Percentiles rank a stretch among this genome's conserved stretches.
Evolutionary conservation across 495 filamentous ascomycete species (phyloP).

Genomic region (Penicillium ucsense): DNA sequence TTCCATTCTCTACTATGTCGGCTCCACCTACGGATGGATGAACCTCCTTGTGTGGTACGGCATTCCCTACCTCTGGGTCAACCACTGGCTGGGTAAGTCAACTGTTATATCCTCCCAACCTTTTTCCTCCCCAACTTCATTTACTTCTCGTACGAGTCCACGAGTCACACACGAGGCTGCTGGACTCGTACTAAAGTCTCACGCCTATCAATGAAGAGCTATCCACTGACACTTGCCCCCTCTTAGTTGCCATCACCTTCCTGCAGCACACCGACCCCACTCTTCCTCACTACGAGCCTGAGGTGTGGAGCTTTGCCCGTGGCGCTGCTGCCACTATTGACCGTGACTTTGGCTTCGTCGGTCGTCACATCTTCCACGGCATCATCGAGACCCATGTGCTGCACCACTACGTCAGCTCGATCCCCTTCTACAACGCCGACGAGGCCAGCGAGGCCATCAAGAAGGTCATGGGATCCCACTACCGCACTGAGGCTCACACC

Average conservation of each 20-base stretch:
- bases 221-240: no score
- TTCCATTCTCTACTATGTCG: constrained; percentile 47
- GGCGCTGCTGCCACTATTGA: constrained; percentile 52
- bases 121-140: background rate
- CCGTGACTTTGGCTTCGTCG: constrained; percentile 52
- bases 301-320: constrained; percentile 47
- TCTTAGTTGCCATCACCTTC: constrained; percentile 48
- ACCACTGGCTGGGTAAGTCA: constrained; percentile 72
- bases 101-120: background rate
- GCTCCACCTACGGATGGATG: constrained; percentile 66
- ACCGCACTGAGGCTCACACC: constrained; percentile 43
- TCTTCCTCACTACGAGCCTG: constrained; percentile 47
- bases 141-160: no score
- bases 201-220: no score
- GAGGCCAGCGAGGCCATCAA: constrained; percentile 52
- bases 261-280: constrained; percentile 53
- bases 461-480: constrained; percentile 46
- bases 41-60: constrained; percentile 92
- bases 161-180: no score
- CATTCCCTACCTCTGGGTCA: constrained; percentile 92
- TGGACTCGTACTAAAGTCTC: no score
- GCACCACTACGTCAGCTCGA: constrained; percentile 52
- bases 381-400: constrained; percentile 55
- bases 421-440: constrained; percentile 54
- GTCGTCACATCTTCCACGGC: constrained; percentile 48